Evolutionary conservation across 148 eudicot genomes (phyloP), one percentile per base, ranked within the genome.

Genomic region (Dianthus caryophyllus): DNA sequence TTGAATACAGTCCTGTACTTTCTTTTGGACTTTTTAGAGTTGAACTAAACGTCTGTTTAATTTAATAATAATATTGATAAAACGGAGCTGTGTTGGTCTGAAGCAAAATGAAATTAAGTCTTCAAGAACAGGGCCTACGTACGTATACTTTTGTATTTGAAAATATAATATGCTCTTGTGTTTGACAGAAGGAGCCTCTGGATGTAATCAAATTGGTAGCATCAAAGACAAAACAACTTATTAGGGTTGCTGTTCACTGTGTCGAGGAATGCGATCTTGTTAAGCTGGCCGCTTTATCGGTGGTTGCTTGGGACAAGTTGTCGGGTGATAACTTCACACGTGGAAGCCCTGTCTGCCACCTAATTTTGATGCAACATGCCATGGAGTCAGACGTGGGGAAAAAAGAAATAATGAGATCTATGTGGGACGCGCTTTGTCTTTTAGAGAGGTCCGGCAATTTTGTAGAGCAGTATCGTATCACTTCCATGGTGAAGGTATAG

Each of bases 171-270:
- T 59, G n/a, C 21, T 31, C 20, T 16, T 31, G 12, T 30, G 63
- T 21, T 30, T 31, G 63, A 21, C 63, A 59, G 63, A 59, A 18
- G 21, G 63, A 59, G 60, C 60, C 60, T 27, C 30, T 55, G 10
- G 60, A 22, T 25, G 11, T 15, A 25, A 22, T 55, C 60, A 59
- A 17, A 30, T 59, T 59, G 39, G 43, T 61, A 36, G 47, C 64
- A 5, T 36, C 24, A 38, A 61, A 16, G 64, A 61, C 43, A 59
- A n/a, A 31, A n/a, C 22, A 31, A 33, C 4, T n/a, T 29, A 6
- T 2, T 29, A n/a, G 0, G 9, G 22, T 29, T 27, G 63, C 43
- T 17, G 44, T 52, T 5, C 10, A 7, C 22, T 52, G 26, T 52
- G 56, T 52, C 9, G 56, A 52, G 25, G 27, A 52, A 52, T 52